phyloP scores from a whole-genome alignment of 768 basidiomycete genomes.

The Collybiopsis luxurians region DNA sequence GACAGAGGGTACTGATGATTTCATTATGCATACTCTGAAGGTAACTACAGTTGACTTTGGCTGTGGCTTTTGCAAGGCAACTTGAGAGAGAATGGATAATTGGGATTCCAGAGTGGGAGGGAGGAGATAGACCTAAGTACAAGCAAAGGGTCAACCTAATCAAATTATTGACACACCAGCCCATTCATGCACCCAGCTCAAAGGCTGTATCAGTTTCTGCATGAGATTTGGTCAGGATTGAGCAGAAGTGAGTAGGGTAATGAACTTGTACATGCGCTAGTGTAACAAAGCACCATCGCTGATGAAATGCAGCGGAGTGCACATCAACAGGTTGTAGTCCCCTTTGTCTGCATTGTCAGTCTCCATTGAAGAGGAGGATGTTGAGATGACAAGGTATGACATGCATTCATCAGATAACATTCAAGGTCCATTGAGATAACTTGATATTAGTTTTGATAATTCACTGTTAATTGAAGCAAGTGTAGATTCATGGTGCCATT shows the following conservation, averaged over 20 bases:
- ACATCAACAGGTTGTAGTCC: slow-evolving; percentile 46
- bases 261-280: slow-evolving; percentile 61
- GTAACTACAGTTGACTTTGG: slow-evolving; percentile 51
- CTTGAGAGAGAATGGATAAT: slow-evolving; percentile 15
- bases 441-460: slow-evolving; percentile 40
- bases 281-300: slow-evolving; percentile 71
- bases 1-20: slow-evolving; percentile 33
- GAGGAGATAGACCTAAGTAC: slow-evolving; percentile 14
- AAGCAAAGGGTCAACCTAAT: not conserved
- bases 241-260: slow-evolving; percentile 34
- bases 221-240: slow-evolving; percentile 19
- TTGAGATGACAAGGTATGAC: slow-evolving; percentile 42
- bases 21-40: slow-evolving; percentile 39
- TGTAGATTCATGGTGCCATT: not conserved
- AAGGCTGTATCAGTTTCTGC: slow-evolving; percentile 11
- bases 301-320: slow-evolving; percentile 62
- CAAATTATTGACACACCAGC: not conserved
- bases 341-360: slow-evolving; percentile 7
- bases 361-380: not conserved
- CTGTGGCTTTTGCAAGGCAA: slow-evolving; percentile 31
- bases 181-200: slow-evolving; percentile 18
- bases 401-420: slow-evolving; percentile 49
- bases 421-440: slow-evolving; percentile 62
- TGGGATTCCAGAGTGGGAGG: slow-evolving; percentile 27
- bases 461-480: not conserved